Base-by-base conservation (phyloP, 768 basidiomycete genomes). In the Lactarius sanguifluus region DNA sequence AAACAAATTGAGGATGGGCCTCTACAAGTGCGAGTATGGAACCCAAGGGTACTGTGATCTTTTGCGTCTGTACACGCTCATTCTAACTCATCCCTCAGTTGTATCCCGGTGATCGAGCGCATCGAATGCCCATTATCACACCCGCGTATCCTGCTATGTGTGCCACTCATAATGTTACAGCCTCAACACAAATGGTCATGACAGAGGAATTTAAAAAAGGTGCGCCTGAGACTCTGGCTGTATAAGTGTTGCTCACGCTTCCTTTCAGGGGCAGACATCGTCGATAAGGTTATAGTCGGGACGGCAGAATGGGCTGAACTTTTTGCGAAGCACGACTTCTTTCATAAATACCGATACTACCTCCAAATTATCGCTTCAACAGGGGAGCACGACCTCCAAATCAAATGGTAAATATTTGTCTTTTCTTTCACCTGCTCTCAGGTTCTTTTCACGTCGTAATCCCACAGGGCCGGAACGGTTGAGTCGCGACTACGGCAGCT, bases 61-160 rank as follows among this genome's bases (percentile, higher is more conserved):
- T 20, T 36, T 1, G 8, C 41, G 61, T 16, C 18, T 18, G 73
- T 55, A 47, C 38, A 55, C 23, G 15, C 59, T n/a, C 45, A 25
- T 66, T n/a, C 47, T 60, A 36, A 30, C 47, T 50, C 30, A 15
- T 54, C 38, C 62, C 34, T 2, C 66, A 96, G 91, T 76, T 97
- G 62, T 98, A 96, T 76, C 94, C 94, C 5, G 86, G 86, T 66
- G 95, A 98, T 76, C 84, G 92, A 65, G 85, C 92, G n/a, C 97
- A 99, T 78, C 85, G 94, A 70, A 98, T 98, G 97, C 97, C 97
- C 15, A 98, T 99, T 73, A 98, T 99, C 72, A 99, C 97, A 2
- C 97, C 97, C 3, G 96, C 97, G 13, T 99, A 98, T 77, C 97
- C 97, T 56, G 89, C 96, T 7, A 99, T 99, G 96, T 98, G 96